phyloP scores from a whole-genome alignment of 73 alveolate species.

The Paramecium bursaria region DNA sequence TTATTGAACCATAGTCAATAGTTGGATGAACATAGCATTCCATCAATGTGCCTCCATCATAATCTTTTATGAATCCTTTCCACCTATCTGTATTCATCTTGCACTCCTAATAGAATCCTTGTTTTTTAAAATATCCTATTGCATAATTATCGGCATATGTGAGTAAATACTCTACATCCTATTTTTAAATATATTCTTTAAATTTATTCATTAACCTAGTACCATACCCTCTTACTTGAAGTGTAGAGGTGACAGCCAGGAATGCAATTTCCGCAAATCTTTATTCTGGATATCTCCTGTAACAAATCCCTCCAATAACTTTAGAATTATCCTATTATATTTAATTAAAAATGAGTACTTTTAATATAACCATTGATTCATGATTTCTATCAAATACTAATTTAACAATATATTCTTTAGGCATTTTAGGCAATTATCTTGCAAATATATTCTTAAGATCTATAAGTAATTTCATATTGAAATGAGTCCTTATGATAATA shows the following conservation, averaged over 20 bases:
- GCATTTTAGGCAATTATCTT: constrained; percentile 98
- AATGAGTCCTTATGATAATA: constrained; percentile 31
- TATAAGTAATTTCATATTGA: constrained; percentile 71
- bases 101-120: constrained; percentile 89
- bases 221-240: constrained; percentile 92
- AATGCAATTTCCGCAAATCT: constrained; percentile 96
- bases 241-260: constrained; percentile 84
- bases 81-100: constrained; percentile 85
- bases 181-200: constrained; percentile 86
- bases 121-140: constrained; percentile 92
- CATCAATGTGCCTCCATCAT: constrained; percentile 97
- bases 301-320: constrained; percentile 88
- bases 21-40: constrained; percentile 85
- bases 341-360: constrained; percentile 67
- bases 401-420: constrained; percentile 93
- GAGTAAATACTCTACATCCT: constrained; percentile 89
- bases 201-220: constrained; percentile 96
- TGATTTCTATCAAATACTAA: constrained; percentile 94
- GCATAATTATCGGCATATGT: constrained; percentile 98
- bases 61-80: constrained; percentile 96
- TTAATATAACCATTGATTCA: constrained; percentile 88
- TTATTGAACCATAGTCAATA: constrained; percentile 83
- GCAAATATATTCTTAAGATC: constrained; percentile 95
- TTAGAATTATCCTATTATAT: constrained; percentile 25
- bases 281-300: constrained; percentile 83